phyloP scores from a whole-genome alignment of 495 filamentous ascomycete genomes.

The Tuber indicum region DNA sequence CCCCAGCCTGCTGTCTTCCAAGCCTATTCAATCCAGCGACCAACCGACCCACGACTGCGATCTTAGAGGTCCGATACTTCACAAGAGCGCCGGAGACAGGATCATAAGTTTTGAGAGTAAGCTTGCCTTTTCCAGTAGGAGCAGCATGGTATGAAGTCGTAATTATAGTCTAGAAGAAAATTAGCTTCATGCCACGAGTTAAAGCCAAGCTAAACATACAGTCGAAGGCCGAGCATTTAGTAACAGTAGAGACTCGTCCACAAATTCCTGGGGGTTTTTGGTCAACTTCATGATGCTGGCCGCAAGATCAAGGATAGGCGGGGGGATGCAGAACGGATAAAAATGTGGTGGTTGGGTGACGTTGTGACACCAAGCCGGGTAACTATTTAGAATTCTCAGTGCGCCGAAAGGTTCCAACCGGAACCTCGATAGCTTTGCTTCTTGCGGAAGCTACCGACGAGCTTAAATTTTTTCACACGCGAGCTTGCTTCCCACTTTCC shows the following conservation, averaged over 20 bases:
- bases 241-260: conserved; percentile 49
- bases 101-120: conserved; percentile 87
- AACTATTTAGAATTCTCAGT: not conserved
- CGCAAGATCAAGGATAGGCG: not conserved
- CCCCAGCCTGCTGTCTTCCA: conserved; percentile 29
- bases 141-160: conserved; percentile 40
- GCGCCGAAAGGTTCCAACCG: not conserved
- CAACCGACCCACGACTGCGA: conserved; percentile 78
- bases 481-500: not conserved
- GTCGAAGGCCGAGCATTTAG: conserved; percentile 48
- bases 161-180: conserved; percentile 32
- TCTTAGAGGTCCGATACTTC: conserved; percentile 85
- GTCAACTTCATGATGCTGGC: conserved; percentile 48
- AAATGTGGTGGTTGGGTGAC: conserved; percentile 7
- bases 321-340: not conserved
- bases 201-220: conserved; percentile 39
- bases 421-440: conserved; percentile 15
- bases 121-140: conserved; percentile 51
- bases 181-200: conserved; percentile 8
- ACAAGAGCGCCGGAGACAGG: conserved; percentile 70
- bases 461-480: not conserved
- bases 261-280: conserved; percentile 52
- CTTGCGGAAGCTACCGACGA: not conserved
- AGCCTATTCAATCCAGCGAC: conserved; percentile 55
- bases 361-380: not conserved